Conservation (phyloP, 2,329 filamentous ascomycete genomes). For the Thelonectria discophora region DNA sequence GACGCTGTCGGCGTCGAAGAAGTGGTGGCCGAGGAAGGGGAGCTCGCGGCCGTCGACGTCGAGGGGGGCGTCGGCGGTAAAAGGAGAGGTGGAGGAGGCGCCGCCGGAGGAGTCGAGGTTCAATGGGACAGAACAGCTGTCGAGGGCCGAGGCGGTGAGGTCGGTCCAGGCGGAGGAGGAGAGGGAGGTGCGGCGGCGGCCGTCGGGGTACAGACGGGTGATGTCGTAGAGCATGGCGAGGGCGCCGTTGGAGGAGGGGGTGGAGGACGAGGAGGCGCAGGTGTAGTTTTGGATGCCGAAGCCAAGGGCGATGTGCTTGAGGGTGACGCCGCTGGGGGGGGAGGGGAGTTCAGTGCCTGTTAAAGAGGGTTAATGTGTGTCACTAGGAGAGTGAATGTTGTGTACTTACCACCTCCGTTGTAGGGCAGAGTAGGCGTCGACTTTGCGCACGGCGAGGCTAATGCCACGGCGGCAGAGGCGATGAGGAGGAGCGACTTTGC, state of each 20-base stretch:
- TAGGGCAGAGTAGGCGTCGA: slow-evolving; percentile 48
- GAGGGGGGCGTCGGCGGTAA: slow-evolving; percentile 51
- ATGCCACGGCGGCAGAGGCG: slow-evolving; percentile 46
- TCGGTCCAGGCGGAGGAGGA: slow-evolving; percentile 48
- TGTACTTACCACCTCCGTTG: slow-evolving; percentile 50
- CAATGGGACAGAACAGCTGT: slow-evolving; percentile 56
- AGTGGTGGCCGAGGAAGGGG: slow-evolving; percentile 70
- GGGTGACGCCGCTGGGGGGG: slow-evolving; percentile 49
- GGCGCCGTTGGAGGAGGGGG: slow-evolving; percentile 58
- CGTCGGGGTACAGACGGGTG: slow-evolving; percentile 60
- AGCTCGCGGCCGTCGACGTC: slow-evolving; percentile 51
- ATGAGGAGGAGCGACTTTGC: slow-evolving; percentile 46
- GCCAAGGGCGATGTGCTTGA: slow-evolving; percentile 67
- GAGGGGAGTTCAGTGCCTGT: slow-evolving; percentile 56
- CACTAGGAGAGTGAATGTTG: neutral
- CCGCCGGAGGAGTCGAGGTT: slow-evolving; percentile 53
- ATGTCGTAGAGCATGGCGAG: slow-evolving; percentile 69
- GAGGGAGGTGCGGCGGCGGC: slow-evolving; percentile 49
- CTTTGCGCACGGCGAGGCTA: slow-evolving; percentile 41
- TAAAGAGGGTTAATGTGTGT: slow-evolving; percentile 27
- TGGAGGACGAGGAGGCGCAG: slow-evolving; percentile 54
- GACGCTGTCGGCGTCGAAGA: slow-evolving; percentile 63
- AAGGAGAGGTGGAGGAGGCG: slow-evolving; percentile 57
- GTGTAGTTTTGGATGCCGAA: slow-evolving; percentile 77
- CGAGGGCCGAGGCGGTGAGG: slow-evolving; percentile 54